Conservation (phyloP, 2,329 filamentous ascomycete genomes). For the Stagonosporopsis tanaceti region DNA sequence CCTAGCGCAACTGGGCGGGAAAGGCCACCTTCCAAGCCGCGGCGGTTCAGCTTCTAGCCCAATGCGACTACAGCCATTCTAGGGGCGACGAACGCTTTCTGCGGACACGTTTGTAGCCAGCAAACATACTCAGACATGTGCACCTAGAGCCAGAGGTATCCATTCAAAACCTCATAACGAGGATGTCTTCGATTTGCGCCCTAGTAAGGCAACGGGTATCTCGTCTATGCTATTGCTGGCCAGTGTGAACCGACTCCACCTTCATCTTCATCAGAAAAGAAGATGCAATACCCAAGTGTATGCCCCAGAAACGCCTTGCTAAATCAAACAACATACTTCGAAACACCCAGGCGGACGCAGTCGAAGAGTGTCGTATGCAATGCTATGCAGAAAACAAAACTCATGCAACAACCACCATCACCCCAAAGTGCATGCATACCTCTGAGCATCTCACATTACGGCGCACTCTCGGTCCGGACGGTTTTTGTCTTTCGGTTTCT, state of each 20-base stretch:
- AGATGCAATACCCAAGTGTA: constrained; percentile 9
- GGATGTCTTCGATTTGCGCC: background rate
- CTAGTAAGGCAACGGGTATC: constrained; percentile 27
- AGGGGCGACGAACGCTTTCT: constrained; percentile 39
- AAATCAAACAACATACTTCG: constrained; percentile 20
- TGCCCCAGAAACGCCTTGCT: constrained; percentile 35
- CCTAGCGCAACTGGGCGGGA: constrained; percentile 30
- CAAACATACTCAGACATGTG: background rate
- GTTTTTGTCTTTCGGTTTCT: constrained; percentile 39
- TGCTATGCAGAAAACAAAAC: constrained; percentile 3
- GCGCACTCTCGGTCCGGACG: constrained; percentile 55
- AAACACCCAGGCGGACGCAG: background rate
- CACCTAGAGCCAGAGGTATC: background rate
- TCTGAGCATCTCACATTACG: constrained; percentile 50
- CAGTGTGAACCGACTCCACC: background rate
- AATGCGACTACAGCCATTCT: constrained; percentile 31
- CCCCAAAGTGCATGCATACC: background rate
- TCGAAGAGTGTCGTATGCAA: constrained; percentile 9
- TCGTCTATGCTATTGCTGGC: constrained; percentile 30
- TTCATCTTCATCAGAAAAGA: background rate
- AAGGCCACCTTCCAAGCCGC: constrained; percentile 40
- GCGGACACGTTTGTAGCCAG: constrained; percentile 28
- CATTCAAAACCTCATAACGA: background rate
- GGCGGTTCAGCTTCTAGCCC: constrained; percentile 27
- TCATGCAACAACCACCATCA: background rate